phyloP scores from a whole-genome alignment of 1,284 basidiomycete genomes.

The Leccinum huronense region DNA sequence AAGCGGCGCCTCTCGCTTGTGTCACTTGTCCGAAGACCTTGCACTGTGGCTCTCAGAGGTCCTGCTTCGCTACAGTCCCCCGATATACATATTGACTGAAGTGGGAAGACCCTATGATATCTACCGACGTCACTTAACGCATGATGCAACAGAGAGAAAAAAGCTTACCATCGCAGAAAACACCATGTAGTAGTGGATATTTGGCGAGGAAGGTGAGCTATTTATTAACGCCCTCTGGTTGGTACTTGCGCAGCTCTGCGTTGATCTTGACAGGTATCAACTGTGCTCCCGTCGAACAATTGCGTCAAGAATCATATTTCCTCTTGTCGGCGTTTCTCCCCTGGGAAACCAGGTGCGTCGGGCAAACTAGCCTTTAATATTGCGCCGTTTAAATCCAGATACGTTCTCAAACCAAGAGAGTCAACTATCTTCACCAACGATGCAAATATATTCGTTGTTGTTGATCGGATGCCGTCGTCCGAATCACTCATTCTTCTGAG shows the following conservation, averaged over 20 bases:
- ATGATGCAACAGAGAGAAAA: neutral
- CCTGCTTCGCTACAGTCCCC: too few relatives aligned
- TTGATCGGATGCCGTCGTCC: conserved; percentile 87
- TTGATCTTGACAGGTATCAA: conserved; percentile 93
- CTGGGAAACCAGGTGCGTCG: conserved; percentile 90
- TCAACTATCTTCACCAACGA: conserved; percentile 95
- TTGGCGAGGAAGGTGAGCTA: conserved; percentile 98
- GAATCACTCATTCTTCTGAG: conserved; percentile 97
- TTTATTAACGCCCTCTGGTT: conserved; percentile 92
- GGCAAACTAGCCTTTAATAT: conserved; percentile 84
- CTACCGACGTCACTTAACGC: too few relatives aligned
- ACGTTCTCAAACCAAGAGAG: conserved; percentile 2
- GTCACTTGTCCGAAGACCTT: too few relatives aligned
- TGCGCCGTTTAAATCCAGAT: neutral
- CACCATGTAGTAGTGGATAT: conserved; percentile 91
- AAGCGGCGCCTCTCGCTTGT: too few relatives aligned
- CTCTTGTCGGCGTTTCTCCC: conserved; percentile 80
- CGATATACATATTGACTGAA: too few relatives aligned
- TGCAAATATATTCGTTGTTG: conserved; percentile 96
- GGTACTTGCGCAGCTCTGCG: conserved; percentile 94
- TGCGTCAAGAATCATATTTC: conserved; percentile 94
- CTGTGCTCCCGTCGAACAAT: conserved; percentile 91
- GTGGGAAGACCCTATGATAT: too few relatives aligned
- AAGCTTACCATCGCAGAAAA: conserved; percentile 90
- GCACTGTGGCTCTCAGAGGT: too few relatives aligned